phyloP scores from a whole-genome alignment of 108 stramenopile genomes.

The Hondaea fermentalgiana region DNA sequence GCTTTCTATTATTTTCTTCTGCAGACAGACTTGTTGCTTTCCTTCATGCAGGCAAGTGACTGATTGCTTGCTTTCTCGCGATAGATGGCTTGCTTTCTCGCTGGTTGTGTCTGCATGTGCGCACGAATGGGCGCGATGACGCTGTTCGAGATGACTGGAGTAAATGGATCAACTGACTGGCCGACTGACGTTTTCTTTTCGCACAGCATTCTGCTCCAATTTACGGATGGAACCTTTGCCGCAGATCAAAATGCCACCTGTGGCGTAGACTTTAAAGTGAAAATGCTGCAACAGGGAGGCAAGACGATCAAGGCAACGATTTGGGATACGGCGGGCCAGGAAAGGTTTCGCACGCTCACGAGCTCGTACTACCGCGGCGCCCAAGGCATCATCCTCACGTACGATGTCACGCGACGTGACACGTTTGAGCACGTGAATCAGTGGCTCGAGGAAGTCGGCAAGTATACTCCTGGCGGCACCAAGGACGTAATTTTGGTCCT shows the following conservation, averaged over 20 bases:
- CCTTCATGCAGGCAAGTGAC: no score
- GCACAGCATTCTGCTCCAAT: conserved; percentile 81
- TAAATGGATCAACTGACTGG: no score
- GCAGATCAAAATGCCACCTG: conserved; percentile 93
- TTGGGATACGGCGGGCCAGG: conserved; percentile 72
- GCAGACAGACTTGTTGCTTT: no score
- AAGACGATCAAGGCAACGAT: conserved; percentile 34
- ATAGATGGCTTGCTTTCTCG: no score
- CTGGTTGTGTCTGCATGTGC: no score
- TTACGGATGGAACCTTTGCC: conserved; percentile 95
- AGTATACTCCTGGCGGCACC: conserved; percentile 85
- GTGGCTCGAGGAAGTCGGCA: conserved; percentile 94
- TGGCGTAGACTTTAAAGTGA: conserved; percentile 93
- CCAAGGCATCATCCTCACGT: conserved; percentile 91
- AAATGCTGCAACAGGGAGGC: conserved; percentile 25
- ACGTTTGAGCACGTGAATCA: conserved; percentile 90
- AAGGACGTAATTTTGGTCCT: conserved; percentile 88
- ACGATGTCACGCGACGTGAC: conserved; percentile 93
- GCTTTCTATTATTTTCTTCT: no score
- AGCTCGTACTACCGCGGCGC: conserved; percentile 95
- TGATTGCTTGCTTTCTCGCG: no score
- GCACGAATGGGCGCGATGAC: no score
- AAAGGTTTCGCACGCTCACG: conserved; percentile 95
- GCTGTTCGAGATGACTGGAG: no score
- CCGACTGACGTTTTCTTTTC: no score